phyloP scores from a whole-genome alignment of 2,329 filamentous ascomycete species.

The Chaetomium sp. region DNA sequence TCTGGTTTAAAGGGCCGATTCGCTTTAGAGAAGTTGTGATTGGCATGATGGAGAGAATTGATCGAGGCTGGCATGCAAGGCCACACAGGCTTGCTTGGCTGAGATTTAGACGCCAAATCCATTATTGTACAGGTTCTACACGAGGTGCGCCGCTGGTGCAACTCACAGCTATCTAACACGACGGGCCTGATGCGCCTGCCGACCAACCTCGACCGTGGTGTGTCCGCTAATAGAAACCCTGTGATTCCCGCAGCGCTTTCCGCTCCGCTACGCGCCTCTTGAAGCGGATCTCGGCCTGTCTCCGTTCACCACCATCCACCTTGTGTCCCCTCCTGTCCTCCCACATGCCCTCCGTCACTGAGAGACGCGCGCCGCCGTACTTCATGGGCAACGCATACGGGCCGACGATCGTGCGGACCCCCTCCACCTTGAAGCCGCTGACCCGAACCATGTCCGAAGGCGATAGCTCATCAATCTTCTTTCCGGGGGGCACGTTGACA shows the following conservation, averaged over 20 bases:
- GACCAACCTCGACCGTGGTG: background rate
- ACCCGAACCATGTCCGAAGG: constrained; percentile 55
- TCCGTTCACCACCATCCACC: constrained; percentile 94
- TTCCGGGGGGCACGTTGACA: constrained; percentile 57
- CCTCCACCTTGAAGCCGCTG: constrained; percentile 66
- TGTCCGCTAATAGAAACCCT: constrained; percentile 30
- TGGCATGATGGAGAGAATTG: background rate
- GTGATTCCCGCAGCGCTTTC: constrained; percentile 59
- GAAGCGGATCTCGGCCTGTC: constrained; percentile 80
- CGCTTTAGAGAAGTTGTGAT: background rate
- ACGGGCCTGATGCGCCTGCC: constrained; percentile 9
- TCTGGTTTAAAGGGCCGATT: background rate
- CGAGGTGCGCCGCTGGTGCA: constrained; percentile 12
- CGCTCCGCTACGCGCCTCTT: constrained; percentile 82
- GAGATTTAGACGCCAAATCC: constrained; percentile 13
- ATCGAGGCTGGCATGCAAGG: background rate
- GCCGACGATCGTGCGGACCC: constrained; percentile 71
- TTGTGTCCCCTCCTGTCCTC: constrained; percentile 84
- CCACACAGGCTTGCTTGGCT: background rate
- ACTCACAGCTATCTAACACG: constrained; percentile 10
- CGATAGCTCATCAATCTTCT: constrained; percentile 41
- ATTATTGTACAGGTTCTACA: constrained; percentile 35
- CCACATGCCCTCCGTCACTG: constrained; percentile 86
- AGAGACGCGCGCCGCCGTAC: constrained; percentile 65
- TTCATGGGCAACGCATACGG: constrained; percentile 72